Evolutionary conservation across 2,329 filamentous ascomycete species (phyloP).

Genomic region (Hymenotorrendiella dingleyae): DNA sequence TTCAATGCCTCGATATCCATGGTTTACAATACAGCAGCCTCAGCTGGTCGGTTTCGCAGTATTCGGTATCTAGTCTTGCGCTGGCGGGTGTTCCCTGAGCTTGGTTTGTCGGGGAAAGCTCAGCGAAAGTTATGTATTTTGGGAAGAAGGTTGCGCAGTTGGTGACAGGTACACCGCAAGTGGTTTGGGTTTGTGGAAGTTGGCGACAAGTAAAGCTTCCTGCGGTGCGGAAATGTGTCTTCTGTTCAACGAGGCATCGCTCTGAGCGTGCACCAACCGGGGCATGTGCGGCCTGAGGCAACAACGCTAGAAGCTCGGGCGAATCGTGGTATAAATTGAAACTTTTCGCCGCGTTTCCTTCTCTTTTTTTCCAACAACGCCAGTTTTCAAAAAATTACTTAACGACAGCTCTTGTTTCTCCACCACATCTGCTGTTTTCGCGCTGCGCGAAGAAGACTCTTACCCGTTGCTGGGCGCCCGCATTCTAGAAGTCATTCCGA

Average conservation of each 20-base stretch:
- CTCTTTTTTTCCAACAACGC: constrained; percentile 45
- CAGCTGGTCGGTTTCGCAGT: not conserved
- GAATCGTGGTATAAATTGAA: not conserved
- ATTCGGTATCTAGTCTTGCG: not conserved
- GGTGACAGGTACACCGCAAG: too few relatives aligned
- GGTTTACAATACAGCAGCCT: not conserved
- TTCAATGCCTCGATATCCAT: constrained; percentile 30
- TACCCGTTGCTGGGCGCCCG: constrained; percentile 68
- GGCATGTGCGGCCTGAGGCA: too few relatives aligned
- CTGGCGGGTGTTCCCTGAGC: not conserved
- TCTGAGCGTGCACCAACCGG: too few relatives aligned
- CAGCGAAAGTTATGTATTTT: not conserved
- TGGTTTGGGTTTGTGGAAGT: too few relatives aligned
- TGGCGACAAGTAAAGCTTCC: too few relatives aligned
- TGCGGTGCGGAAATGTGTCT: constrained; percentile 1
- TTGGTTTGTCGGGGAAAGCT: not conserved
- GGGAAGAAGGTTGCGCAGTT: not conserved
- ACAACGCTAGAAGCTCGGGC: not conserved
- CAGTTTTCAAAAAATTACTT: constrained; percentile 45
- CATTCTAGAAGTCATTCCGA: constrained; percentile 59
- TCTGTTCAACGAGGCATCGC: constrained; percentile 3
- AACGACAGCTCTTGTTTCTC: constrained; percentile 41
- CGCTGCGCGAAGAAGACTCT: constrained; percentile 59
- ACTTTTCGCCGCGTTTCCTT: constrained; percentile 19
- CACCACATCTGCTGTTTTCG: constrained; percentile 56